These are phyloP conservation scores for Auriculariales sp. DNA, from an alignment of 768 basidiomycete genomes.

Conservation along the genomic window DNA sequence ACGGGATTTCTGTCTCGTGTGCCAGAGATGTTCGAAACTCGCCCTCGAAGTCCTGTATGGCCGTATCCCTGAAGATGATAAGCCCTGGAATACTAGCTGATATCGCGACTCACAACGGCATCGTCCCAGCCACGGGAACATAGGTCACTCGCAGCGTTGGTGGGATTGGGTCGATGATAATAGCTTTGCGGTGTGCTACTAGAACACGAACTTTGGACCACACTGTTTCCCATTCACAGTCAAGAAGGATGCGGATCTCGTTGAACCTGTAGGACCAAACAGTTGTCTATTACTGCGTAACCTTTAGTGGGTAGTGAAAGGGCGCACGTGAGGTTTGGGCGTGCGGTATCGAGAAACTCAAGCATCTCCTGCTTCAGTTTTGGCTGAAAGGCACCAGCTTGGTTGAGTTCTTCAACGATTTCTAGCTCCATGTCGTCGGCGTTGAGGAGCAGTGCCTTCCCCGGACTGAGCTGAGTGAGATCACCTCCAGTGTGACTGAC, in stretches of 20 bases:
- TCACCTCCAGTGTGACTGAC: slow-evolving; percentile 61
- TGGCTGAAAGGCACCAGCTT: slow-evolving; percentile 47
- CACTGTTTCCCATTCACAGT: slow-evolving; percentile 75
- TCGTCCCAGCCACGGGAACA: slow-evolving; percentile 56
- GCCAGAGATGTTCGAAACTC: too few species aligned
- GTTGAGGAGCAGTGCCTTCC: slow-evolving; percentile 76
- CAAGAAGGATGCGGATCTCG: slow-evolving; percentile 66
- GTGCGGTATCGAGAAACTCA: slow-evolving; percentile 59
- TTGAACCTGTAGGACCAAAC: slow-evolving; percentile 36
- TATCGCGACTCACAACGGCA: slow-evolving; percentile 34
- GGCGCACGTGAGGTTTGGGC: slow-evolving; percentile 64
- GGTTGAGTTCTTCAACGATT: slow-evolving; percentile 40
- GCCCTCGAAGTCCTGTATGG: slow-evolving; percentile 45
- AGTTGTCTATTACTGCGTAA: not conserved
- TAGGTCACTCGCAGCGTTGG: slow-evolving; percentile 50
- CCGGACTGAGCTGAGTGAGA: slow-evolving; percentile 64
- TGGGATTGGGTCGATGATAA: slow-evolving; percentile 78
- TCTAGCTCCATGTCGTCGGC: slow-evolving; percentile 28
- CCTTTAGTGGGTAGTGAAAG: not conserved
- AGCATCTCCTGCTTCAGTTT: slow-evolving; percentile 57
- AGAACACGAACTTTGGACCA: slow-evolving; percentile 88
- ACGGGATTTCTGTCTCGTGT: slow-evolving; percentile 37
- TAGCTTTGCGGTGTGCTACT: slow-evolving; percentile 79
- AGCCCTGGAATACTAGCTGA: slow-evolving; percentile 1
- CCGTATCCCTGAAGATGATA: slow-evolving; percentile 34